These are phyloP conservation scores for Populus davidiana DNA, from an alignment of 345 rosid genomes.

Conservation along the genomic window DNA sequence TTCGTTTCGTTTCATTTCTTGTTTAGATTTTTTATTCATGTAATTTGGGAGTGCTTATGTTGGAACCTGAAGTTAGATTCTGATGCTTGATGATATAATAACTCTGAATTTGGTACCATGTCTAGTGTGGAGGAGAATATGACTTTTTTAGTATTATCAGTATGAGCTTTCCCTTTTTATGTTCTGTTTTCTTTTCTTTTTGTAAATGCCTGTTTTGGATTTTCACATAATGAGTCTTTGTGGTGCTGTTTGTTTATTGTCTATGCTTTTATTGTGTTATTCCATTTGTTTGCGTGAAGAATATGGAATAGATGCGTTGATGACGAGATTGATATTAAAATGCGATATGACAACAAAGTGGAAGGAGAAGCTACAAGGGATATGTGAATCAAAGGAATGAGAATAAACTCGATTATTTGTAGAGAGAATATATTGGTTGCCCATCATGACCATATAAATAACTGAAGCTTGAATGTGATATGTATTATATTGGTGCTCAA, in stretches of 20 bases:
- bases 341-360: conserved; percentile 7
- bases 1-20: conserved; percentile 7
- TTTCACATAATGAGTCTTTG: conserved; percentile 47
- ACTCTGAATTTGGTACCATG: conserved; percentile 34
- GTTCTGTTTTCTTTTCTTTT: neutral
- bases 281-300: conserved; percentile 26
- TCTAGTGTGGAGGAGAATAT: conserved; percentile 48
- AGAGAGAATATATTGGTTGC: conserved; percentile 10
- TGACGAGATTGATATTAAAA: conserved; percentile 14
- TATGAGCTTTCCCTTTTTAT: neutral
- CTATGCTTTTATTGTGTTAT: conserved; percentile 14
- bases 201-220: conserved; percentile 43
- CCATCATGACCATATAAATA: conserved; percentile 2
- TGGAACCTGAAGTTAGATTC: conserved; percentile 41
- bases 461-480: neutral
- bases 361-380: conserved; percentile 3
- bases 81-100: conserved; percentile 47
- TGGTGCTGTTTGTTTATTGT: conserved; percentile 26
- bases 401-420: conserved; percentile 8
- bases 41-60: conserved; percentile 25
- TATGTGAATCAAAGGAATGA: conserved; percentile 19
- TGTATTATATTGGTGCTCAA: neutral
- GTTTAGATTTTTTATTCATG: conserved; percentile 16
- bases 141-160: conserved; percentile 25
- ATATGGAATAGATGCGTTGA: conserved; percentile 42